A percentile compares a stretch with the other conserved stretches of the same genome.
Evolutionary conservation across 306 rosid species (phyloP).

Genomic region (Mimosa bimucronata): DNA sequence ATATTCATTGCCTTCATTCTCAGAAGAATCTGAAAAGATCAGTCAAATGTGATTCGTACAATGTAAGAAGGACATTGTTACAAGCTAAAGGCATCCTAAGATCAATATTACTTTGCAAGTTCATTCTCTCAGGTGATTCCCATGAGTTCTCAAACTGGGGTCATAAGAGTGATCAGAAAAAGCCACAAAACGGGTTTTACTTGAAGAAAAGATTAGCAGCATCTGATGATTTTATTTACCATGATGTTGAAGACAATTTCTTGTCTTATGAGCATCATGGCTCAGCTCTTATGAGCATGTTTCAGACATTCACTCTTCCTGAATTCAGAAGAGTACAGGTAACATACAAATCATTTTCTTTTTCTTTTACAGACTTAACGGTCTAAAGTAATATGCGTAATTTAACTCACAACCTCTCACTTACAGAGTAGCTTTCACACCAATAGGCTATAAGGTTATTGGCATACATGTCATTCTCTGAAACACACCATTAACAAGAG

Average conservation of each 20-base stretch:
- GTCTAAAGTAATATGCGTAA: no score
- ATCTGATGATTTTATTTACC: conserved; percentile 12
- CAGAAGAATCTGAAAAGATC: conserved; percentile 38
- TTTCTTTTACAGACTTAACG: no score
- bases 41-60: conserved; percentile 24
- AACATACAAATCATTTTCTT: not conserved
- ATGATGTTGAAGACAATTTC: conserved; percentile 27
- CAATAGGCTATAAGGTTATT: no score
- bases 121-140: conserved; percentile 31
- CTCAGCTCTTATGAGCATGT: conserved; percentile 28
- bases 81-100: conserved; percentile 36
- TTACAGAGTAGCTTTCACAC: no score
- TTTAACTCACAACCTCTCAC: no score
- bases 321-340: conserved; percentile 44
- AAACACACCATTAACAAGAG: not conserved
- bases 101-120: conserved; percentile 34
- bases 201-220: conserved; percentile 16
- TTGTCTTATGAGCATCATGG: conserved; percentile 26
- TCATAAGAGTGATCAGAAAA: conserved; percentile 4
- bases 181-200: conserved; percentile 3
- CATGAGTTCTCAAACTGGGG: conserved; percentile 29
- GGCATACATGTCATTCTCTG: not conserved
- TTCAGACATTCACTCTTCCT: conserved; percentile 42
- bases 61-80: conserved; percentile 32
- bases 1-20: conserved; percentile 18